These are phyloP conservation scores for Phytophthora litchii DNA, from an alignment of 352 stramenopile species.

Conservation along the genomic window DNA sequence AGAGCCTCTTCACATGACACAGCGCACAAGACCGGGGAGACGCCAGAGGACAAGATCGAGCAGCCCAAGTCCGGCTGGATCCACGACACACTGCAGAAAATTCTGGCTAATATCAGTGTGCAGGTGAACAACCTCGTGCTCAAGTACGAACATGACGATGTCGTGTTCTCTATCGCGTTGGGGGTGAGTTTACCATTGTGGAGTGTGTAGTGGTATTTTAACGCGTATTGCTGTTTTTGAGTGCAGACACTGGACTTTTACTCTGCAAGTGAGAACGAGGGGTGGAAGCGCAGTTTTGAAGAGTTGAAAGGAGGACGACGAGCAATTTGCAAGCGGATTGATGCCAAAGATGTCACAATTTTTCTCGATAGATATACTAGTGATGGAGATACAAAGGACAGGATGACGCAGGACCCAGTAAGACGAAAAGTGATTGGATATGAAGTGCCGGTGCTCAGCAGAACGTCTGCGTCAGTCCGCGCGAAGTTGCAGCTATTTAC, in stretches of 20 bases:
- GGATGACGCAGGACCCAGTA: conserved; percentile 32
- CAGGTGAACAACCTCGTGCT: conserved; percentile 90
- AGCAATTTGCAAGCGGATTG: conserved; percentile 69
- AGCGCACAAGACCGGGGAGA: conserved; percentile 8
- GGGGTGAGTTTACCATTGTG: conserved; percentile 46
- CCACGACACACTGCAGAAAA: conserved; percentile 78
- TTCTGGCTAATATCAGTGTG: conserved; percentile 83
- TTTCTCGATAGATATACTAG: conserved; percentile 86
- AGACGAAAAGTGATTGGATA: conserved; percentile 82
- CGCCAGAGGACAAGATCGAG: conserved; percentile 58
- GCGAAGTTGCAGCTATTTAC: conserved; percentile 57
- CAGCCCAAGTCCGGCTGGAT: conserved; percentile 84
- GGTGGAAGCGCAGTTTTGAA: conserved; percentile 71
- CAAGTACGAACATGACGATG: conserved; percentile 89
- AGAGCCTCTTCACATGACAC: background rate
- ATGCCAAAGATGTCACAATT: conserved; percentile 82
- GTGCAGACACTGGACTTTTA: conserved; percentile 77
- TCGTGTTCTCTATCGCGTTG: conserved; percentile 84
- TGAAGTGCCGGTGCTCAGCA: conserved; percentile 76
- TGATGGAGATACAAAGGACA: conserved; percentile 41
- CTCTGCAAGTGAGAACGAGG: conserved; percentile 61
- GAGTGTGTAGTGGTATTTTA: conserved; percentile 4
- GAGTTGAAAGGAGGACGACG: conserved; percentile 56
- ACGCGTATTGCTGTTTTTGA: conserved; percentile 1
- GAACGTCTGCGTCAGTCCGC: conserved; percentile 70